Base-by-base conservation (phyloP, 441 rosid species). In the Pelargonium australe region DNA sequence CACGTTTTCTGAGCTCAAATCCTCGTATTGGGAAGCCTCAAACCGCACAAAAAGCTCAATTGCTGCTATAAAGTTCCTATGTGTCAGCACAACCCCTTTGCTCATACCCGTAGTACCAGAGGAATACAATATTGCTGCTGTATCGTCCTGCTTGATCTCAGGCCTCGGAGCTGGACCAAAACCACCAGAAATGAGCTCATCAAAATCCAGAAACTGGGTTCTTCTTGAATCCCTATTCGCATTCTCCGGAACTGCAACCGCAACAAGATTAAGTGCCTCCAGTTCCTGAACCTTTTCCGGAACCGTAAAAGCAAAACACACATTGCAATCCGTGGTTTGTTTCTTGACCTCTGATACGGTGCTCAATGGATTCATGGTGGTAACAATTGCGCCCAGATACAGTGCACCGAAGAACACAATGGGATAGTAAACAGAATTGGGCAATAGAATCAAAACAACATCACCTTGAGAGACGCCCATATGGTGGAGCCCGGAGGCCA, bases 81-180 rank as follows among this genome's bases (percentile, higher is more conserved):
- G 98, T 2, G 97, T 86, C 40, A 93, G 66, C 72, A 91, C 63
- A 31, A 80, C 97, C 51, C 98, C 96, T 82, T 93, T 91, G 77
- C 86, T 91, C 63, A 76, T 81, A 34, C 95, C 95, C 12, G 96
- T 89, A 4, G 98, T 93, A 4, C 97, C 97, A 0, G 98, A 51
- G 14, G 58, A 51, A n/a, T 51, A 51, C 7, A 51, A 16, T 34
- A 25, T 25, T 25, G 31, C 31, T 4, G 57, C 57, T 13, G 57
- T 13, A 2, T 49, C 57, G 16, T 49, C 57, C 57, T 49, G 57
- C 14, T 49, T 13, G 57, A 49, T 49, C 57, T 3, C 57, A 49
- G 14, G 14, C 57, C 16, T 49, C 4, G 57, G 57, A 49, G 57
- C 57, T 11, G 14, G 14, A 49, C 16, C 57, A 49, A 49, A 49